Evolutionary conservation across 1,139 yeast species (phyloP).

Genomic region (Kazachstania sp.): DNA sequence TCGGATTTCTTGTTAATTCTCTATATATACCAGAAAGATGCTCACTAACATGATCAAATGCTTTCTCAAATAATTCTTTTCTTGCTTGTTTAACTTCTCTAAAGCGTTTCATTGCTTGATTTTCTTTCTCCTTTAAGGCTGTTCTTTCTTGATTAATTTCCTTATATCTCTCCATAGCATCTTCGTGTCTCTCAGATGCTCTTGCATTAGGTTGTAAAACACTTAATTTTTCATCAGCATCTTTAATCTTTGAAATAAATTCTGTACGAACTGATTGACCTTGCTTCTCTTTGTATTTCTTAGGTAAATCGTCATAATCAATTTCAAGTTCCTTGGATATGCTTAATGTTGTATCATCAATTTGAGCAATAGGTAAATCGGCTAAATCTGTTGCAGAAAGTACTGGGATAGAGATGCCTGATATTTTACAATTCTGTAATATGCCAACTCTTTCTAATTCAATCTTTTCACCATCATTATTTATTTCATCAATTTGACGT

Average conservation of each 20-base stretch:
- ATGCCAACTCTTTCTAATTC: slow-evolving; percentile 53
- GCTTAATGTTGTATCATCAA: slow-evolving; percentile 36
- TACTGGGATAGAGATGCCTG: slow-evolving; percentile 59
- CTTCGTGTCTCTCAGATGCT: slow-evolving; percentile 68
- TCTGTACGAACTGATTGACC: slow-evolving; percentile 32
- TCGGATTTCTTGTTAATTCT: slow-evolving; percentile 59
- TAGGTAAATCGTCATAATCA: slow-evolving; percentile 48
- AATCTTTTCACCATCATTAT: slow-evolving; percentile 48
- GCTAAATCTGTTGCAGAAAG: slow-evolving; percentile 45
- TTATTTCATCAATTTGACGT: slow-evolving; percentile 36
- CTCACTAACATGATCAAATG: slow-evolving; percentile 67
- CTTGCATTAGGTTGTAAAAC: slow-evolving; percentile 69
- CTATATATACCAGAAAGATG: slow-evolving; percentile 76
- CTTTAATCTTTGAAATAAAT: slow-evolving; percentile 41
- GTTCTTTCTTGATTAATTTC: slow-evolving; percentile 61
- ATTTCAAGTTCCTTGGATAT: slow-evolving; percentile 44
- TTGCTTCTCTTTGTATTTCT: slow-evolving; percentile 34
- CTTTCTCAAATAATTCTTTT: slow-evolving; percentile 53
- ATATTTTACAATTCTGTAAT: slow-evolving; percentile 68
- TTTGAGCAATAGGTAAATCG: slow-evolving; percentile 38
- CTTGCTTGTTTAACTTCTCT: slow-evolving; percentile 54
- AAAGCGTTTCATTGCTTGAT: slow-evolving; percentile 48
- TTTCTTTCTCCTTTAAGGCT: slow-evolving; percentile 53
- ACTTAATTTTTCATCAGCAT: slow-evolving; percentile 50
- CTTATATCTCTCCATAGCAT: slow-evolving; percentile 53